phyloP scores from a whole-genome alignment of 257 asterid genomes.

The Salvia miltiorrhiza region DNA sequence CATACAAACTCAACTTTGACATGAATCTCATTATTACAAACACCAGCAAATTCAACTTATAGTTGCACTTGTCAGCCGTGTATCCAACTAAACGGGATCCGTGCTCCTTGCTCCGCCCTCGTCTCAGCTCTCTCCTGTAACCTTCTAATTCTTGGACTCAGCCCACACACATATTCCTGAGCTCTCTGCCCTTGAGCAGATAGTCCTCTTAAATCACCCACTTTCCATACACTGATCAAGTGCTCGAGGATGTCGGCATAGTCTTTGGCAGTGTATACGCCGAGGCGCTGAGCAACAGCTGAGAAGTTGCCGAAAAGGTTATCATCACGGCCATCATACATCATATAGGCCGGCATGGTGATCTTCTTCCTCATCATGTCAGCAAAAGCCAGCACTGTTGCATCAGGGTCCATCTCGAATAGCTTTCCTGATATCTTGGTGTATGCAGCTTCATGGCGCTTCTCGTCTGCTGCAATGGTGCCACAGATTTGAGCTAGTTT shows the following conservation, averaged over 20 bases:
- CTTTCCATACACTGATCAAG: constrained; percentile 56
- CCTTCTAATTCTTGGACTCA: constrained; percentile 47
- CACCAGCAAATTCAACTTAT: no score
- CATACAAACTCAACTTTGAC: no score
- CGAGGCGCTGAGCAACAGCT: constrained; percentile 59
- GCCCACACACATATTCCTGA: constrained; percentile 55
- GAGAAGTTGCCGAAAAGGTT: constrained; percentile 55
- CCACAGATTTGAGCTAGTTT: constrained; percentile 70
- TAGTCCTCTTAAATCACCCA: constrained; percentile 39
- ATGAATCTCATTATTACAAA: no score
- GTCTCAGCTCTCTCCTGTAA: constrained; percentile 52
- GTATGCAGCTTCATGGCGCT: constrained; percentile 66
- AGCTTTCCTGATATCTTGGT: constrained; percentile 59
- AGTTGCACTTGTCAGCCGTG: constrained; percentile 48
- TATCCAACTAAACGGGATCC: constrained; percentile 56
- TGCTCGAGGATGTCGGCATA: constrained; percentile 58
- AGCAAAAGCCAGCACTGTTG: constrained; percentile 52
- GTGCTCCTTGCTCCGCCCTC: constrained; percentile 42
- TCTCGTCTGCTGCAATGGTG: constrained; percentile 58
- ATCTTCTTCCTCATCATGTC: constrained; percentile 72
- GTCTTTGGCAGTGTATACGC: constrained; percentile 53
- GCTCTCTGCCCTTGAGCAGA: constrained; percentile 50
- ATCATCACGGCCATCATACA: constrained; percentile 62
- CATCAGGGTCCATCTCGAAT: constrained; percentile 57
- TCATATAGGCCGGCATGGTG: constrained; percentile 63